Conservation (phyloP, 2,329 filamentous ascomycete species). For the Ceratocystiopsis sp. region DNA sequence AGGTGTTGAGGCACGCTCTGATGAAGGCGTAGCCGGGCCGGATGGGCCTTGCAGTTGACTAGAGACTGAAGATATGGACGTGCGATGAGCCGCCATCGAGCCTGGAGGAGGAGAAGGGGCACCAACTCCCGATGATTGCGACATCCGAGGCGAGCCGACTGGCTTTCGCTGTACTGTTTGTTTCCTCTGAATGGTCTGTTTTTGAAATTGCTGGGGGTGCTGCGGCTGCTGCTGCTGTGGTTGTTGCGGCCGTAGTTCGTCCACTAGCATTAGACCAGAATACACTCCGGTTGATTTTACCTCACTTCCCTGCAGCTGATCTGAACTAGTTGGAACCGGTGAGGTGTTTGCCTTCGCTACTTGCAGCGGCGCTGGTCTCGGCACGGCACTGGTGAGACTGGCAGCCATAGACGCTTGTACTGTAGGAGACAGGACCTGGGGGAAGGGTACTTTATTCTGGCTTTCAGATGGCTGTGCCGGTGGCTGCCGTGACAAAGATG, state of each 20-base stretch:
- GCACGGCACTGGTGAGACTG: background rate
- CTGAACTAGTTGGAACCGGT: no score
- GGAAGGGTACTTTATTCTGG: no score
- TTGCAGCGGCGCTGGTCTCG: background rate
- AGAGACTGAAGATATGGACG: conserved; percentile 4
- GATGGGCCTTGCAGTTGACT: background rate
- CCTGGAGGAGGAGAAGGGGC: no score
- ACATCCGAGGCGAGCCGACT: no score
- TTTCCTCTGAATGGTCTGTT: conserved; percentile 2
- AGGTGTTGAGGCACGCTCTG: background rate
- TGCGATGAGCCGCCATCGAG: background rate
- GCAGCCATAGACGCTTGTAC: background rate
- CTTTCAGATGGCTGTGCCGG: no score
- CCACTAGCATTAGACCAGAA: conserved; percentile 16
- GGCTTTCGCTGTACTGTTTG: conserved; percentile 1
- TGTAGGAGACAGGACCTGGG: background rate
- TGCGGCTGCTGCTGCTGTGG: background rate
- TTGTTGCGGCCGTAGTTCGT: background rate
- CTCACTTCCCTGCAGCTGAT: no score
- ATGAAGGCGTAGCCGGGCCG: background rate
- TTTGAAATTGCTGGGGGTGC: background rate
- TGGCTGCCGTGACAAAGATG: no score
- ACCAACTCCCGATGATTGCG: no score
- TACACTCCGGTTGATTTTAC: conserved; percentile 8
- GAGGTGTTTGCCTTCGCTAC: no score